A percentile compares a stretch with the other conserved stretches of the same genome.
These are phyloP conservation scores for Solanum corneliomulleri DNA, from an alignment of 257 asterid genomes.

Conservation along the genomic window DNA sequence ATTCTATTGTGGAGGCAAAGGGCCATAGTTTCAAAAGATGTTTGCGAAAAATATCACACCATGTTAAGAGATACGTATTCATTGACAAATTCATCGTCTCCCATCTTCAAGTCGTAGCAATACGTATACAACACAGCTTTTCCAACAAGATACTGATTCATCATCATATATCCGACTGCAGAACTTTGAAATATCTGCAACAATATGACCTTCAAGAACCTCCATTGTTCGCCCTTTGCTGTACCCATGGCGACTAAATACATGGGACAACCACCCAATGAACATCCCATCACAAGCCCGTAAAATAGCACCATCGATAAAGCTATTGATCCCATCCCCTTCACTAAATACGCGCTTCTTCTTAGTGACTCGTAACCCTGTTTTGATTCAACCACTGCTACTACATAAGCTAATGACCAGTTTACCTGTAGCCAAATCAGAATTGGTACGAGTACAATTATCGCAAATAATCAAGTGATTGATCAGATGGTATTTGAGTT, in stretches of 20 bases:
- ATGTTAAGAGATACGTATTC: too few species aligned
- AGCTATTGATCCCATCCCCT: neutral
- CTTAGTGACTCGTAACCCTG: neutral
- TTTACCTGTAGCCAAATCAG: neutral
- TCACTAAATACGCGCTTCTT: neutral
- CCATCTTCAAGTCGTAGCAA: neutral
- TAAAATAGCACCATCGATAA: neutral
- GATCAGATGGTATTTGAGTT: neutral
- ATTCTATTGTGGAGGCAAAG: neutral
- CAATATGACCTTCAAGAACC: neutral
- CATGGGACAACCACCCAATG: constrained; percentile 9
- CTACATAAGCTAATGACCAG: constrained; percentile 1
- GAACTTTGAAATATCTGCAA: neutral
- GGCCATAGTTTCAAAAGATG: neutral
- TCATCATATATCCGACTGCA: neutral
- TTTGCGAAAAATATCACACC: too few species aligned
- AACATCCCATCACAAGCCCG: constrained; percentile 33
- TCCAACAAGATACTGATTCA: neutral
- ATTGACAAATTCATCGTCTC: neutral
- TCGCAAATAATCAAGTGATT: neutral
- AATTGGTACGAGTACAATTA: neutral
- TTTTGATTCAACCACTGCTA: neutral
- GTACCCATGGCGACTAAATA: neutral
- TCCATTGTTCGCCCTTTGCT: constrained; percentile 11
- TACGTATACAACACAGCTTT: neutral